Evolutionary conservation across 768 basidiomycete genomes (phyloP), one percentile per base, ranked within the genome.

Genomic region (Amanita phalloides): DNA sequence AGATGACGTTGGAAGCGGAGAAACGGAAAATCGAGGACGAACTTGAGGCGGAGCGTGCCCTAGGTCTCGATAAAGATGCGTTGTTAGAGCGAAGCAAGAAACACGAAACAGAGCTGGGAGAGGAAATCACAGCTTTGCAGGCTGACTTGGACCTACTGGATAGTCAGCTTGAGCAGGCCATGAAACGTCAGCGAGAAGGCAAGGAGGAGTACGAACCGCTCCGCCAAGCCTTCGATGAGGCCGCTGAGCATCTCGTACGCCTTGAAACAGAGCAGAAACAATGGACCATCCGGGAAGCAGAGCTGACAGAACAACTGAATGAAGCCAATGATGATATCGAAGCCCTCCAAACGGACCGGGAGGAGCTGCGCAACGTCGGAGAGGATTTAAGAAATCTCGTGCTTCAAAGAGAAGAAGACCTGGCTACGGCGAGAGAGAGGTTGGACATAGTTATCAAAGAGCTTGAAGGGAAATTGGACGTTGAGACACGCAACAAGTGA

Each of bases 61-160:
- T 93, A 6, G 79, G 79, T 1, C 58, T 87, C 42, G 92, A 97
- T 65, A 93, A 95, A 65, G 90, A 96, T 53, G 68, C 76, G 3
- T 70, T 90, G 10, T 74, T 98, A 1, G 84, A 90, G 53, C 75
- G 92, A 44, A 86, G 84, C 65, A 93, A 92, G 68, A 79, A 81
- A 56, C 80, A 83, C n/a, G 91, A 95, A 64, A 74, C 74, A 28
- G 84, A 90, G 54, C 73, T 97, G 2, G 84, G 91, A 62, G 92
- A 96, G 49, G 92, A 94, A 59, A 76, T 94, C 11, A 69, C 71
- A 1, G 79, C 83, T 1, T 66, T 96, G 20, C 90, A 96, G 58
- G 72, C 74, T 3, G 94, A 97, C 59, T 73, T 95, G 42, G 89
- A 93, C 52, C 74, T 81, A 2, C 72, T 95, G 10, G 90, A 94